A percentile compares a stretch with the other conserved stretches of the same genome.
phyloP scores from a whole-genome alignment of 202 grass and related monocot species.

The Carex arenaria region DNA sequence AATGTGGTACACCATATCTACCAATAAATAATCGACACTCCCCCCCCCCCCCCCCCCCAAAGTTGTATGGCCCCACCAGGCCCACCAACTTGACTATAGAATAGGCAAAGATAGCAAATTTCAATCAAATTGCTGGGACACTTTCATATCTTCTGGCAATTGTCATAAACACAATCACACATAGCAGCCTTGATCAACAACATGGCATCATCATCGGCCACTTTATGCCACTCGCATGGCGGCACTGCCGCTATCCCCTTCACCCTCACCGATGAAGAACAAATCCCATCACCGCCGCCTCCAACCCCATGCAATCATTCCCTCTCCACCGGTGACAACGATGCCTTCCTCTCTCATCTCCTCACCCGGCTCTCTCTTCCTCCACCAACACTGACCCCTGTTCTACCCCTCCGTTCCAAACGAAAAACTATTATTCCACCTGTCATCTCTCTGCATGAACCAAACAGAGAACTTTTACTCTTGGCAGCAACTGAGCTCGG shows the following conservation, averaged over 20 bases:
- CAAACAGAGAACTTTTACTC: conserved; percentile 12
- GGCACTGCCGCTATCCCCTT: neutral
- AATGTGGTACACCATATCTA: neutral
- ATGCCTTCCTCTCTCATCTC: conserved; percentile 6
- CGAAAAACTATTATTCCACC: neutral
- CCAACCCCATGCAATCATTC: conserved; percentile 41
- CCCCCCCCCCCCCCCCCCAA: neutral
- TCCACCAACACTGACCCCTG: neutral
- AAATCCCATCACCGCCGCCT: conserved; percentile 32
- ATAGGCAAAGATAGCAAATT: neutral
- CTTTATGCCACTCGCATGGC: neutral
- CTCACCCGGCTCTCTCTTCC: conserved; percentile 10
- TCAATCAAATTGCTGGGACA: neutral
- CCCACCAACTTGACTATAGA: neutral
- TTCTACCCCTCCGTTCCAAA: neutral
- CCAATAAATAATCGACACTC: neutral
- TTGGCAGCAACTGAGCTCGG: conserved; percentile 22
- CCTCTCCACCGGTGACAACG: conserved; percentile 14
- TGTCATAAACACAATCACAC: neutral
- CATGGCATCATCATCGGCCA: conserved; percentile 8
- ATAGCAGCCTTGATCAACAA: neutral
- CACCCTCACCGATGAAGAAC: neutral
- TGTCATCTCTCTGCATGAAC: conserved; percentile 6
- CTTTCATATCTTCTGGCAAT: neutral
- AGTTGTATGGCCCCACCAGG: neutral